These are phyloP conservation scores for Yamadazyma buinensis DNA, from an alignment of 1,139 yeast genomes.

Conservation along the genomic window DNA sequence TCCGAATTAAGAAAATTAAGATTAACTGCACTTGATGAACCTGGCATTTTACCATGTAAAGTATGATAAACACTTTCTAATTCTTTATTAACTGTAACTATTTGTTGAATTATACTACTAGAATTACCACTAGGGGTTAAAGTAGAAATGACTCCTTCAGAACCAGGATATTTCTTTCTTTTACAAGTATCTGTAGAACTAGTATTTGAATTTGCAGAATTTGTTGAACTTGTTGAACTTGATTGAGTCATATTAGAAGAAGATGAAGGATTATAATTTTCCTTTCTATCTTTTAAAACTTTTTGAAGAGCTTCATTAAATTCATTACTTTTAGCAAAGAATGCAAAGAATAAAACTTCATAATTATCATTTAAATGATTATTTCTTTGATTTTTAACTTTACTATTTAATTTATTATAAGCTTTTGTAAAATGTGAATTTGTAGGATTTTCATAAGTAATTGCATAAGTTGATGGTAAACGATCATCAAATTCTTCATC, in stretches of 20 bases:
- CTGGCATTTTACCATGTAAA: background rate
- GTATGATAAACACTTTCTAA: slow-evolving; percentile 1
- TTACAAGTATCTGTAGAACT: slow-evolving; percentile 9
- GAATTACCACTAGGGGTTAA: slow-evolving; percentile 12
- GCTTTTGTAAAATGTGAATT: slow-evolving; percentile 6
- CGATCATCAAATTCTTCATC: slow-evolving; percentile 3
- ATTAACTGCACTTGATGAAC: background rate
- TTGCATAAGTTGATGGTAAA: slow-evolving; percentile 11
- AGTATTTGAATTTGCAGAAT: background rate
- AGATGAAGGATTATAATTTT: background rate
- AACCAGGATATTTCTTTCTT: slow-evolving; percentile 3
- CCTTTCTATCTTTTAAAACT: slow-evolving; percentile 16
- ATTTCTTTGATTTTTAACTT: slow-evolving; percentile 28
- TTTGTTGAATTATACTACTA: slow-evolving; percentile 10
- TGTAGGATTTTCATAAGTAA: slow-evolving; percentile 1
- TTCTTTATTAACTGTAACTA: slow-evolving; percentile 10
- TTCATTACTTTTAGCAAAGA: slow-evolving; percentile 42
- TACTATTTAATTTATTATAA: slow-evolving; percentile 12
- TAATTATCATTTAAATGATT: slow-evolving; percentile 41
- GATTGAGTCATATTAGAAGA: background rate
- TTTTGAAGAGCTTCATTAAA: slow-evolving; percentile 23
- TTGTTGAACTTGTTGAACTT: background rate
- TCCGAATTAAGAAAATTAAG: too few relatives aligned
- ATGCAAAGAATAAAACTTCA: slow-evolving; percentile 68
- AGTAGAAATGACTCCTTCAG: slow-evolving; percentile 11